A percentile compares a stretch with the other conserved stretches of the same genome.
Evolutionary conservation across 345 rosid genomes (phyloP).

Genomic region (Erodium maritimum): DNA sequence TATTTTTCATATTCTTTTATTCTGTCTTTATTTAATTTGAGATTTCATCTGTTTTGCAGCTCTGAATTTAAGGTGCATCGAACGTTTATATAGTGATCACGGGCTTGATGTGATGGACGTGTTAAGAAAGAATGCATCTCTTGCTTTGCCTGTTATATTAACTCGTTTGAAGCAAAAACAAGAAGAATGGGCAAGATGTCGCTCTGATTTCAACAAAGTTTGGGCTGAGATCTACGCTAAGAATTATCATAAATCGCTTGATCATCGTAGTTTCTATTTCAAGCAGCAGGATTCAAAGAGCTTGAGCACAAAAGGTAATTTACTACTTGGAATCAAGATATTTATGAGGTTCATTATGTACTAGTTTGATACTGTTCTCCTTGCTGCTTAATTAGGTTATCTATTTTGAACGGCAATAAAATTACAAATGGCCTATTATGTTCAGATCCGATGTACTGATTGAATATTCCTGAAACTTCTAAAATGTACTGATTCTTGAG

Average conservation of each 20-base stretch:
- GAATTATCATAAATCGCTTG: slow-evolving; percentile 92
- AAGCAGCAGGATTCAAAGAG: slow-evolving; percentile 95
- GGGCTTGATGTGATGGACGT: slow-evolving; percentile 96
- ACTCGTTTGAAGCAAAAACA: slow-evolving; percentile 95
- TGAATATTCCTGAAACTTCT: background rate
- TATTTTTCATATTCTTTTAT: background rate
- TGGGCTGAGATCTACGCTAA: slow-evolving; percentile 95
- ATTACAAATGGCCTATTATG: background rate
- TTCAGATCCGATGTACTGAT: background rate
- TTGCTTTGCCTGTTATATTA: slow-evolving; percentile 83
- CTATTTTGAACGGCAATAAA: too few relatives aligned
- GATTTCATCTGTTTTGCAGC: slow-evolving; percentile 34
- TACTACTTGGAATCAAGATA: background rate
- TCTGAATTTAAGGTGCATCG: slow-evolving; percentile 85
- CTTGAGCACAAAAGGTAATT: slow-evolving; percentile 79
- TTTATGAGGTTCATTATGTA: background rate
- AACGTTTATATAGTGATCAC: slow-evolving; percentile 89
- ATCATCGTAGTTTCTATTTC: slow-evolving; percentile 96
- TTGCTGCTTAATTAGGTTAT: background rate
- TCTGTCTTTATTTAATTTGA: background rate
- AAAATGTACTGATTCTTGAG: slow-evolving; percentile 1
- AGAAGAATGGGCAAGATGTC: slow-evolving; percentile 95
- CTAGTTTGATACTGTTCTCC: background rate
- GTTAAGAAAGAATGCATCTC: slow-evolving; percentile 67
- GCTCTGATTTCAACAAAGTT: slow-evolving; percentile 86